Percentiles rank a stretch among this genome's conserved stretches.
phyloP scores from a whole-genome alignment of 2,329 filamentous ascomycete species.

The Talaromyces sp. region DNA sequence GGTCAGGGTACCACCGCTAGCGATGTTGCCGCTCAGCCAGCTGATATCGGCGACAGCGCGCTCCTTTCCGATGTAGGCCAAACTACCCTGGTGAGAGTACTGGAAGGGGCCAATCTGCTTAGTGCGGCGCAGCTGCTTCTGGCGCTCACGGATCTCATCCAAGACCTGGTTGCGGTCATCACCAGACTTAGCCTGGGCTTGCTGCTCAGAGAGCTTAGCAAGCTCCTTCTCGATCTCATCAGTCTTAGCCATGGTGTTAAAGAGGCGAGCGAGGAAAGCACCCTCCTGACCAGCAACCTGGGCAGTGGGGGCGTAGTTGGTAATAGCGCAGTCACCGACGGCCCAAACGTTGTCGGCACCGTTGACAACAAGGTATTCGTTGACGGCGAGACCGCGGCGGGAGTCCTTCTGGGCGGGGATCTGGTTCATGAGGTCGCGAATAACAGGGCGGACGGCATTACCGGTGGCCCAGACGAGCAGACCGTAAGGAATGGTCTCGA shows the following conservation, averaged over 20 bases:
- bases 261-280: constrained; percentile 88
- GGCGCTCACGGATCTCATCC: constrained; percentile 79
- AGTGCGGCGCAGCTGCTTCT: constrained; percentile 83
- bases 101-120: constrained; percentile 97
- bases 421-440: constrained; percentile 87
- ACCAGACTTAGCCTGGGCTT: constrained; percentile 68
- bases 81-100: constrained; percentile 94
- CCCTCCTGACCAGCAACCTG: constrained; percentile 97
- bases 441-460: constrained; percentile 85
- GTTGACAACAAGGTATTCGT: constrained; percentile 98
- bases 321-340: constrained; percentile 93
- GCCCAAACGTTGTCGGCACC: constrained; percentile 97
- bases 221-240: constrained; percentile 79
- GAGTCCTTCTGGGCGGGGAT: constrained; percentile 96
- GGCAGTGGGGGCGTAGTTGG: constrained; percentile 95
- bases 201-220: constrained; percentile 65
- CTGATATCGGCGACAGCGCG: constrained; percentile 96
- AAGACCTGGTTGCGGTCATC: constrained; percentile 61
- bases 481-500: constrained; percentile 85
- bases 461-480: constrained; percentile 98
- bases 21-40: constrained; percentile 97
- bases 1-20: constrained; percentile 87
- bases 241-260: constrained; percentile 99
- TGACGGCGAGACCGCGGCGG: constrained; percentile 90
- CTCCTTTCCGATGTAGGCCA: constrained; percentile 98